Percentiles rank a stretch among this genome's conserved stretches.
These are phyloP conservation scores for Sporothrix phasma DNA, from an alignment of 2,329 filamentous ascomycete genomes.

Conservation along the genomic window DNA sequence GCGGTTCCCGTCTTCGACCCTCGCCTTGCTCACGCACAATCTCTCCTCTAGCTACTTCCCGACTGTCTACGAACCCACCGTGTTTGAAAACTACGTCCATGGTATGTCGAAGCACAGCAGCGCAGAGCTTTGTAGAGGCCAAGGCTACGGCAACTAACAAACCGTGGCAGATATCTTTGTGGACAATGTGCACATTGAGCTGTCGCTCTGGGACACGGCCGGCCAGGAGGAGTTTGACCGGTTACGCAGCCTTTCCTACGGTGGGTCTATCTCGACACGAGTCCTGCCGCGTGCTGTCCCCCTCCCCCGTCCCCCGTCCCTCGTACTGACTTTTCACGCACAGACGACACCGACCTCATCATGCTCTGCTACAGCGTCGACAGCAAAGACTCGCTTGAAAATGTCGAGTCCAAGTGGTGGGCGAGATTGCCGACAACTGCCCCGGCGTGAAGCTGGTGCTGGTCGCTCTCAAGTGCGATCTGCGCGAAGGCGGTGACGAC, in stretches of 20 bases:
- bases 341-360: constrained; percentile 85
- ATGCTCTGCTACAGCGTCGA: constrained; percentile 99
- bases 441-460: constrained; percentile 89
- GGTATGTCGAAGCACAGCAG: constrained; percentile 45
- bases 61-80: constrained; percentile 95
- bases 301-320: no score
- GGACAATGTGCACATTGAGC: constrained; percentile 90
- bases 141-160: constrained; percentile 11
- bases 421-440: constrained; percentile 96
- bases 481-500: constrained; percentile 67
- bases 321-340: not conserved
- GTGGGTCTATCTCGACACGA: constrained; percentile 28
- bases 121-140: not conserved
- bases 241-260: constrained; percentile 88
- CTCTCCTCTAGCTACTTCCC: constrained; percentile 69
- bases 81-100: constrained; percentile 98
- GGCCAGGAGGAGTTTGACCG: constrained; percentile 99
- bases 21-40: constrained; percentile 15
- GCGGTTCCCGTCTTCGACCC: no score
- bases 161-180: constrained; percentile 79
- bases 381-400: constrained; percentile 91
- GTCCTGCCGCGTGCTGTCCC: constrained; percentile 11
- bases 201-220: constrained; percentile 96
- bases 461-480: constrained; percentile 91
- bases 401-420: constrained; percentile 97